Evolutionary conservation across 176 grass and related monocot genomes (phyloP).

Genomic region (Melocanna baccifera): DNA sequence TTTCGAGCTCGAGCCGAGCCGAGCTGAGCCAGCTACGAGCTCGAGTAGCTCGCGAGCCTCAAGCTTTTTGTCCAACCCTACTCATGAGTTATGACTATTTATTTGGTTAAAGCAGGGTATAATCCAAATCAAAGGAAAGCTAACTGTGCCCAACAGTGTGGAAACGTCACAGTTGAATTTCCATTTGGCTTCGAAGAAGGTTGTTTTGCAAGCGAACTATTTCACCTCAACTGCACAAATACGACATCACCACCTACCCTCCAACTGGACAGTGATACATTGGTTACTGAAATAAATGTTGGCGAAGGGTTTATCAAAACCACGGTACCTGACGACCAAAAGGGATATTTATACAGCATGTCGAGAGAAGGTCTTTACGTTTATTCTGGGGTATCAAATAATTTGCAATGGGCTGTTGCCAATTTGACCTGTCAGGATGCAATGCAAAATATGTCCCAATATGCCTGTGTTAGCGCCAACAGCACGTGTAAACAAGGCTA

Average conservation of each 20-base stretch:
- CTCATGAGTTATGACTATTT: neutral
- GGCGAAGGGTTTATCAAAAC: neutral
- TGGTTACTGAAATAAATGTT: neutral
- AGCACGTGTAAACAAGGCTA: neutral
- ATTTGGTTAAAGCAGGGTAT: neutral
- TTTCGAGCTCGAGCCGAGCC: no score
- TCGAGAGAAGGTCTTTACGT: neutral
- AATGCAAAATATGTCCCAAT: fast-evolving
- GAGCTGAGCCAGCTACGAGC: no score
- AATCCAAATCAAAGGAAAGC: neutral
- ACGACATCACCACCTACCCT: neutral
- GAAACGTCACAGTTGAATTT: neutral
- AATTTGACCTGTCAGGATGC: neutral
- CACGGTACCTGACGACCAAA: neutral
- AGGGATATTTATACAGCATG: neutral
- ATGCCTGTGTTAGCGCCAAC: neutral
- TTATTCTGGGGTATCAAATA: fast-evolving
- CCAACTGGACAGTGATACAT: neutral
- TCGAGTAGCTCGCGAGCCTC: no score
- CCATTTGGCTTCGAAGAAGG: neutral
- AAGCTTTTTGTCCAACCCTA: no score
- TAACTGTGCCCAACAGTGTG: neutral
- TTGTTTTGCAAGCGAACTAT: neutral
- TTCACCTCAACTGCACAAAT: neutral
- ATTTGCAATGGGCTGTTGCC: neutral